Conservation (phyloP, 176 grass and related monocot genomes). For the Oryza coarctata region DNA sequence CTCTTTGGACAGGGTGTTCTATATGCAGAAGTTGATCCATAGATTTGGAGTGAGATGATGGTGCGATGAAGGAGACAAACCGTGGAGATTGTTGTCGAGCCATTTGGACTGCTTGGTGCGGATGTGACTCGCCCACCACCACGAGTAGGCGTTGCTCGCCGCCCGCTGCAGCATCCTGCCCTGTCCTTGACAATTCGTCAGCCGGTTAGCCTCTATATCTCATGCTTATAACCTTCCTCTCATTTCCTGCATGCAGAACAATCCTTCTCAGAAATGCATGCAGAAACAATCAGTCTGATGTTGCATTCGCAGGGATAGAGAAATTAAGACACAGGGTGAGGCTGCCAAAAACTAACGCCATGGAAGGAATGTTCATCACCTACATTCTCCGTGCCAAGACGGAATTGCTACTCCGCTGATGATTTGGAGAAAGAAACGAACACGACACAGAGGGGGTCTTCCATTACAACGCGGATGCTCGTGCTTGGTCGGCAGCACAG, state of each 20-base stretch:
- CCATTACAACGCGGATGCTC: background rate
- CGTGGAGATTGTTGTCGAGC: conserved; percentile 81
- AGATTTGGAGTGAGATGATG: background rate
- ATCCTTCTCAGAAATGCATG: background rate
- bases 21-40: background rate
- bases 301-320: background rate
- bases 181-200: background rate
- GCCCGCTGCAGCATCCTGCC: conserved; percentile 69
- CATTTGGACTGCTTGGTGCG: conserved; percentile 95
- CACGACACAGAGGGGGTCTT: background rate
- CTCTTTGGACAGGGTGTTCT: background rate
- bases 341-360: background rate
- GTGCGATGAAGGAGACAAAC: conserved; percentile 19
- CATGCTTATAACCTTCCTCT: background rate
- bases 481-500: background rate
- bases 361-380: background rate
- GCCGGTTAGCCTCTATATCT: background rate
- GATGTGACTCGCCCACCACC: conserved; percentile 95
- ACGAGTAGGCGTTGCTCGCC: conserved; percentile 83
- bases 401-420: background rate
- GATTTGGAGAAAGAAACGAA: background rate
- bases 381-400: background rate
- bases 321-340: background rate
- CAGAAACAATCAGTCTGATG: background rate
- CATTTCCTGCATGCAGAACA: background rate